Evolutionary conservation across 805 yeast species (phyloP).

Genomic region (Saccharomycopsis guyanensis): DNA sequence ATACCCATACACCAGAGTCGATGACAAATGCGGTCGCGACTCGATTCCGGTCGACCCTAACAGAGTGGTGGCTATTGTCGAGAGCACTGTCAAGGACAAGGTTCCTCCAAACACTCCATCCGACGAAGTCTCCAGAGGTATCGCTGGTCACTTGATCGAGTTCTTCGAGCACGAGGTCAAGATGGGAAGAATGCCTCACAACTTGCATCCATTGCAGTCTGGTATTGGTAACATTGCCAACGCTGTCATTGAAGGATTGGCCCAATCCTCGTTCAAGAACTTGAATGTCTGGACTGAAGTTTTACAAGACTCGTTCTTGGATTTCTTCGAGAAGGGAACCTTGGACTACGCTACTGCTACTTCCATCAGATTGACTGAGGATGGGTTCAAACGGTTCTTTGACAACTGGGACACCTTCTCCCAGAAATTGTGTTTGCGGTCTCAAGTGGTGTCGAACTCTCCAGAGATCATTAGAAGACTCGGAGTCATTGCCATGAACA

Average conservation of each 20-base stretch:
- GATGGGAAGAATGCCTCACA: constrained; percentile 83
- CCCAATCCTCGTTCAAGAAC: constrained; percentile 76
- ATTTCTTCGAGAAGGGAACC: constrained; percentile 87
- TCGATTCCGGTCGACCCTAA: constrained; percentile 83
- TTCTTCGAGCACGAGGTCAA: constrained; percentile 83
- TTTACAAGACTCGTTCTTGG: constrained; percentile 92
- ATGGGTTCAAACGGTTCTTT: constrained; percentile 82
- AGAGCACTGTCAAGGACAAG: constrained; percentile 62
- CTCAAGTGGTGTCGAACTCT: constrained; percentile 91
- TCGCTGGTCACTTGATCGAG: constrained; percentile 79
- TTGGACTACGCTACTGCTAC: constrained; percentile 94
- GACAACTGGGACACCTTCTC: constrained; percentile 82
- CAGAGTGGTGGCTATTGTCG: constrained; percentile 85
- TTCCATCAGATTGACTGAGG: constrained; percentile 84
- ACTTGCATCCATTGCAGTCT: constrained; percentile 89
- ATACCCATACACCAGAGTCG: constrained; percentile 71
- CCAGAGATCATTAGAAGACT: constrained; percentile 95
- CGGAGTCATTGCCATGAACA: constrained; percentile 98
- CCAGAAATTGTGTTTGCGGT: constrained; percentile 77
- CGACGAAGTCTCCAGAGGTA: constrained; percentile 69
- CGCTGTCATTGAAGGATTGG: constrained; percentile 93
- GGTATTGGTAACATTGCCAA: constrained; percentile 98
- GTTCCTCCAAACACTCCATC: constrained; percentile 88
- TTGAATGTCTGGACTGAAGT: constrained; percentile 97
- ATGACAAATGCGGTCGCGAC: constrained; percentile 60